Conservation (phyloP, 2,329 filamentous ascomycete species). For the Elsinoe ampelina region DNA sequence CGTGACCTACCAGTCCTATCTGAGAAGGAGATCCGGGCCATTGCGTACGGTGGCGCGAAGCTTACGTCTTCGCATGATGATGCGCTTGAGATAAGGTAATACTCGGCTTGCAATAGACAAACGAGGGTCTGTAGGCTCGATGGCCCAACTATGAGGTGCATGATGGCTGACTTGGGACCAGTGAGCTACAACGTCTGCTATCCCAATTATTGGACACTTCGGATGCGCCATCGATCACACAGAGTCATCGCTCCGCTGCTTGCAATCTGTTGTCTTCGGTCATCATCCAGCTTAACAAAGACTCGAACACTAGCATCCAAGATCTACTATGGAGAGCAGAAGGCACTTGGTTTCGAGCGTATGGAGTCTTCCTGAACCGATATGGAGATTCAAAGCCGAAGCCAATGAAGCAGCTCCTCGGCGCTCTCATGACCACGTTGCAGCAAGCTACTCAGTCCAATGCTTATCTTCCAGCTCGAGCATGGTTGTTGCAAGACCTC, state of each 20-base stretch:
- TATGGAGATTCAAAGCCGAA: constrained; percentile 38
- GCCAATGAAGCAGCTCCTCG: constrained; percentile 38
- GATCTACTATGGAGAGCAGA: constrained; percentile 27
- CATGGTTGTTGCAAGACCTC: constrained; percentile 21
- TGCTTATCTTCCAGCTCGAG: constrained; percentile 5
- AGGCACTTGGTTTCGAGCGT: constrained; percentile 30
- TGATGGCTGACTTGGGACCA: background rate
- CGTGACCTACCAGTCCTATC: background rate
- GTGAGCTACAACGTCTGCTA: constrained; percentile 10
- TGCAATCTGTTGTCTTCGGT: constrained; percentile 39
- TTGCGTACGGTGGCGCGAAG: background rate
- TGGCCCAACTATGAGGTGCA: background rate
- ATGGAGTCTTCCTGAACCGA: constrained; percentile 35
- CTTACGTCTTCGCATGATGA: background rate
- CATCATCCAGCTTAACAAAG: constrained; percentile 30
- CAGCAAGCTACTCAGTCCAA: constrained; percentile 21
- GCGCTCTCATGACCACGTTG: constrained; percentile 31
- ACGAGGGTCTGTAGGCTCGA: constrained; percentile 12
- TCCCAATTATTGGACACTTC: background rate
- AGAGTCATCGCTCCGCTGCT: constrained; percentile 36
- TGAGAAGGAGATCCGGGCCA: background rate
- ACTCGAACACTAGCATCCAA: constrained; percentile 22
- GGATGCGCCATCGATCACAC: constrained; percentile 17
- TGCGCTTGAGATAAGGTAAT: background rate
- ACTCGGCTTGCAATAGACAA: background rate